Conservation (phyloP, 1,284 basidiomycete genomes). For the Butyriboletus appendiculatus region DNA sequence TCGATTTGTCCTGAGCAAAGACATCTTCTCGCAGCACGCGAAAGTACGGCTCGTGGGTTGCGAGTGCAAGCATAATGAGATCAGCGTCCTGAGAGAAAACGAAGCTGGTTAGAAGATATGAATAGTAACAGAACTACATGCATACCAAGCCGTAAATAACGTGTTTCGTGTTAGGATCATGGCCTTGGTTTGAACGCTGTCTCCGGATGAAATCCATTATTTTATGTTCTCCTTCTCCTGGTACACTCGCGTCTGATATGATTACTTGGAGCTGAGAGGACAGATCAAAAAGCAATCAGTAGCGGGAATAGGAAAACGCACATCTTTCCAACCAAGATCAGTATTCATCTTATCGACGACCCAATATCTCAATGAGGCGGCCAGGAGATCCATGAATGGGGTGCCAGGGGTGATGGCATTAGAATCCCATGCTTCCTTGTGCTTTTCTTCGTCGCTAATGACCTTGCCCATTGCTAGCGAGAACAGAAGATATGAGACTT, state of each 20-base stretch:
- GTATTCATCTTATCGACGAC: conserved; percentile 93
- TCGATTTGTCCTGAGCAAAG: conserved; percentile 83
- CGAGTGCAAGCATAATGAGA: conserved; percentile 97
- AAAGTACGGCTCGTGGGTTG: conserved; percentile 98
- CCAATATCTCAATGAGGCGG: conserved; percentile 93
- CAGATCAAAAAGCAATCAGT: background rate
- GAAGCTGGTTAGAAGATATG: conserved; percentile 8
- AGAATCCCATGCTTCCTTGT: conserved; percentile 93
- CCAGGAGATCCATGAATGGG: conserved; percentile 96
- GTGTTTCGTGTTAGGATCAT: conserved; percentile 95
- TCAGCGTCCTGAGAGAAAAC: conserved; percentile 82
- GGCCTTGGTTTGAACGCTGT: conserved; percentile 82
- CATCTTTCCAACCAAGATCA: conserved; percentile 95
- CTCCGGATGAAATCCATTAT: conserved; percentile 99
- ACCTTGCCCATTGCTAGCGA: conserved; percentile 84
- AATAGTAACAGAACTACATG: conserved; percentile 9
- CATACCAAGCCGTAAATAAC: conserved; percentile 96
- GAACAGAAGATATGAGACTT: background rate
- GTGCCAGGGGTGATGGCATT: conserved; percentile 99
- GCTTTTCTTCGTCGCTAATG: conserved; percentile 82
- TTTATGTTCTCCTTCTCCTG: conserved; percentile 99
- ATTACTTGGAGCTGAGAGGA: conserved; percentile 82
- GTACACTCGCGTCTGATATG: conserved; percentile 96
- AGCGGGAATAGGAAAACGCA: conserved; percentile 38
- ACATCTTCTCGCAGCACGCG: conserved; percentile 98